Evolutionary conservation across 306 rosid species (phyloP), one percentile per base, ranked within the genome.

Genomic region (Delonix regia): DNA sequence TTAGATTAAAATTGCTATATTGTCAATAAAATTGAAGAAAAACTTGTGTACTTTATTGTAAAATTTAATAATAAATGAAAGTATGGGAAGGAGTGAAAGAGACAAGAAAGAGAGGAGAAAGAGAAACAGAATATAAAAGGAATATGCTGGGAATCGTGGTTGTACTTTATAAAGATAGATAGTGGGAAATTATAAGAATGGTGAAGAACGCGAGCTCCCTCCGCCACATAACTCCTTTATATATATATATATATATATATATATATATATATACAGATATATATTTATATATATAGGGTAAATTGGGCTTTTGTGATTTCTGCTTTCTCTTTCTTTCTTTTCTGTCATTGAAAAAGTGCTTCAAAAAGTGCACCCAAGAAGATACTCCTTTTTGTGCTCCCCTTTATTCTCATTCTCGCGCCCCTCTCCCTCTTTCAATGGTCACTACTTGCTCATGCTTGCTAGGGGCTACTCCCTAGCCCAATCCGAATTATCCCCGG

Each of bases 161-260:
- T 13, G 45, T 7, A 62, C 25, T 60, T 8, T 28, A 38, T 16
- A 1, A 39, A 3, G 6, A 7, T 34, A 39, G 44, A 3, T 1
- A 39, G 42, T 61, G 44, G 25, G 19, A 62, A 65, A 57, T 18
- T 30, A 61, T 60, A 16, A 65, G 34, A 80, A 33, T 77, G 76
- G 78, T 34, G 16, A 72, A 61, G 24, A 49, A 62, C 68, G 85
- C 90, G 78, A 85, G 57, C 80, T 67, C 98, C 68, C 69, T 76
- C 88, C 92, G 92, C 96, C 94, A 88, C 94, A 86, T 91, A 87
- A 78, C 5, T 19, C 47, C 12, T 1, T 36, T 71, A 4, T 36
- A 5, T 4, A 36, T 7, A 36, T 2, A 36, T 36, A 36, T 4
- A 36, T 36, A 3, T 36, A 36, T 36, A 36, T 36, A 36, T 36